Conservation (phyloP, 1,139 yeast genomes). For the Sugiyamaella castrensis region DNA sequence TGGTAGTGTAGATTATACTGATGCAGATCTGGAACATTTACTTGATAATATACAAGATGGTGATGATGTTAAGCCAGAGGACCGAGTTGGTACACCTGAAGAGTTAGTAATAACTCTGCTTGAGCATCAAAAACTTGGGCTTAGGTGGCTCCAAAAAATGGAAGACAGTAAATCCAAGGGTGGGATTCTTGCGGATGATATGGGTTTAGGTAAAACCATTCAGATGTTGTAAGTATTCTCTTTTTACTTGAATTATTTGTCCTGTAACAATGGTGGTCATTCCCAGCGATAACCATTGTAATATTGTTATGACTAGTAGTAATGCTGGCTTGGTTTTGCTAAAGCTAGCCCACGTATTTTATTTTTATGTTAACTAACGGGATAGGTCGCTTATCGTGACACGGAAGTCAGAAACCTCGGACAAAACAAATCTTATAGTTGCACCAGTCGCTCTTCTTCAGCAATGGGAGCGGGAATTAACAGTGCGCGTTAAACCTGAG, state of each 20-base stretch:
- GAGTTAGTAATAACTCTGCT: slow-evolving; percentile 62
- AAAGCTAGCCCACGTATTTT: slow-evolving; percentile 45
- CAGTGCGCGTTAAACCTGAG: slow-evolving; percentile 51
- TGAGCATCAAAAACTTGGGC: slow-evolving; percentile 83
- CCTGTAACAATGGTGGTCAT: too few species aligned
- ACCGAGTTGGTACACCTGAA: slow-evolving; percentile 65
- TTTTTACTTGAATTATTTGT: slow-evolving; percentile 37
- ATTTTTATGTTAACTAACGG: slow-evolving; percentile 15
- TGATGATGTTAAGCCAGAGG: slow-evolving; percentile 46
- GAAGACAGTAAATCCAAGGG: slow-evolving; percentile 53
- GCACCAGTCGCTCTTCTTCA: slow-evolving; percentile 66
- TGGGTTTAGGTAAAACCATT: slow-evolving; percentile 56
- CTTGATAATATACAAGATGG: slow-evolving; percentile 66
- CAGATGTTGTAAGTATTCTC: slow-evolving; percentile 44
- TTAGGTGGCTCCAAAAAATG: slow-evolving; percentile 73
- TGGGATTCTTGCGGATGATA: slow-evolving; percentile 52
- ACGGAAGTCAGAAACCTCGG: slow-evolving; percentile 70
- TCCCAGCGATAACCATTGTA: too few species aligned
- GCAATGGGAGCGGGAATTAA: slow-evolving; percentile 70
- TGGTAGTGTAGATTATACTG: background rate
- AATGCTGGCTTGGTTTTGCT: too few species aligned
- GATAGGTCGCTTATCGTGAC: slow-evolving; percentile 53
- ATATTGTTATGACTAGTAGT: too few species aligned
- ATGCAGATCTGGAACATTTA: slow-evolving; percentile 50
- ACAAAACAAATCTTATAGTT: slow-evolving; percentile 61